Conservation (phyloP, 306 rosid genomes). For the Sindora glabra region DNA sequence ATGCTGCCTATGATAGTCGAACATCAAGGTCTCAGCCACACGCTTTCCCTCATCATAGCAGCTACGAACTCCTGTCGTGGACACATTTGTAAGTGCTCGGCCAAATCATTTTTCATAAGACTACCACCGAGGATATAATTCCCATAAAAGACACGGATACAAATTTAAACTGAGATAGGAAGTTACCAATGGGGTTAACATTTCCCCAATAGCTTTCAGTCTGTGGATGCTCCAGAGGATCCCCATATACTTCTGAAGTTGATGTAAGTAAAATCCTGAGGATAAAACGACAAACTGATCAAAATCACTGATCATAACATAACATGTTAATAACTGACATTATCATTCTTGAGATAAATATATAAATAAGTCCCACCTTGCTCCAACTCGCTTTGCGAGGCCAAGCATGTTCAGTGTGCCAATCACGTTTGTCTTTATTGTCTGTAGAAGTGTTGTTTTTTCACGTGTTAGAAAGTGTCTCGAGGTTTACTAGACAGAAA, state of each 20-base stretch:
- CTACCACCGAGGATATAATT: no score
- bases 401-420: conserved; percentile 84
- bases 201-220: conserved; percentile 95
- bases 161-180: conserved; percentile 15
- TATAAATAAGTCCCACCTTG: conserved; percentile 47
- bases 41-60: conserved; percentile 99
- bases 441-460: conserved; percentile 36
- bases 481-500: conserved; percentile 1
- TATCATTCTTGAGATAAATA: neutral
- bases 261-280: conserved; percentile 94
- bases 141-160: neutral
- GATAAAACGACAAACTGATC: conserved; percentile 8
- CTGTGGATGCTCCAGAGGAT: conserved; percentile 94
- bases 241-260: conserved; percentile 95
- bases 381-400: conserved; percentile 89
- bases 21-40: conserved; percentile 98
- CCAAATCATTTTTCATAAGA: conserved; percentile 1
- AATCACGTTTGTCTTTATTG: conserved; percentile 75
- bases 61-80: conserved; percentile 78
- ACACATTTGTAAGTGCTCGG: conserved; percentile 10
- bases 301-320: conserved; percentile 20
- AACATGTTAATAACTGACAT: conserved; percentile 1
- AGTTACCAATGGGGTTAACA: conserved; percentile 91
- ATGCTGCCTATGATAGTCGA: conserved; percentile 96
- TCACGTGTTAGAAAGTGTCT: conserved; percentile 16